Evolutionary conservation across 1,284 basidiomycete genomes (phyloP).

Genomic region (Tylopilus microsporus): DNA sequence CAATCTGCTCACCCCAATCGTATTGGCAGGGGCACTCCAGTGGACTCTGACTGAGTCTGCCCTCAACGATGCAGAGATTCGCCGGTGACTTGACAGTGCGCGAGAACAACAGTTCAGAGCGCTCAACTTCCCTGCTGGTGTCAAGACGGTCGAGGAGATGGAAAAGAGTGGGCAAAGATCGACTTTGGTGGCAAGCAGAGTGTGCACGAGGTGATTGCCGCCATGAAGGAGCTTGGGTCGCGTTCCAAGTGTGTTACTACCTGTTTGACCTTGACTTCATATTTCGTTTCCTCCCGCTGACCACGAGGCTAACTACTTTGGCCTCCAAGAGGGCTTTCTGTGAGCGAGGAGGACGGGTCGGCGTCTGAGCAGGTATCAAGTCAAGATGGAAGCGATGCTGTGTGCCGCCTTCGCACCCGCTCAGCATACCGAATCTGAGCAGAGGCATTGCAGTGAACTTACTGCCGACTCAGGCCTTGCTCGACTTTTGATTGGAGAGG

Average conservation of each 20-base stretch:
- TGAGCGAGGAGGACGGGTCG: not conserved
- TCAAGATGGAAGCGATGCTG: not conserved
- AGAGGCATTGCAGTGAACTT: no score
- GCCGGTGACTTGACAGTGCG: constrained; percentile 29
- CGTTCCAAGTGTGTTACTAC: not conserved
- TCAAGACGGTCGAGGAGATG: constrained; percentile 40
- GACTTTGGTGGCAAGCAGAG: constrained; percentile 38
- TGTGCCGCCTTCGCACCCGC: no score
- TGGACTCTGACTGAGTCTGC: constrained; percentile 44
- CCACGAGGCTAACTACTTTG: not conserved
- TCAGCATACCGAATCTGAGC: no score
- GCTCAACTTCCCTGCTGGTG: constrained; percentile 46
- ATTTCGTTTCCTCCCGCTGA: not conserved
- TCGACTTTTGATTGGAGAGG: no score
- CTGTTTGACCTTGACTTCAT: not conserved
- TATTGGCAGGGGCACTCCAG: constrained; percentile 49
- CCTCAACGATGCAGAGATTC: constrained; percentile 32
- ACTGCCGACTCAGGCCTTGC: no score
- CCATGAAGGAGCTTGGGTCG: not conserved
- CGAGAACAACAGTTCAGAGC: constrained; percentile 41
- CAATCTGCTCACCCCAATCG: not conserved
- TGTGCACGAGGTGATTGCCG: constrained; percentile 6
- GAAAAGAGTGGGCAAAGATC: constrained; percentile 45
- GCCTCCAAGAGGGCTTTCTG: not conserved
- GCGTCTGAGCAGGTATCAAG: not conserved